Evolutionary conservation across 768 basidiomycete species (phyloP).

Genomic region (Omphalotus guepiniiformis): DNA sequence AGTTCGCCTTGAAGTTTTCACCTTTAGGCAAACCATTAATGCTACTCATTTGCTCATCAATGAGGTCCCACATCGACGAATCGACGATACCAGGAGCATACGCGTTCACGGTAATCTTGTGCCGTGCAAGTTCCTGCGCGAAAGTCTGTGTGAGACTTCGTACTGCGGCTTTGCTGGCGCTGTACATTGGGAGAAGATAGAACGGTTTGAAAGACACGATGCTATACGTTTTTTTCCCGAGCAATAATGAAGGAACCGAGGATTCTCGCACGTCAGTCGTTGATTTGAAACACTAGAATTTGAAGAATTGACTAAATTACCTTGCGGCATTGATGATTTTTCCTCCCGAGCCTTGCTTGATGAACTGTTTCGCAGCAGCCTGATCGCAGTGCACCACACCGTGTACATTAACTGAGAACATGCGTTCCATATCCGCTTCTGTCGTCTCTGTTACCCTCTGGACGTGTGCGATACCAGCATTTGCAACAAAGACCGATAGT

Average conservation of each 20-base stretch:
- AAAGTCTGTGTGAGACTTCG: slow-evolving; percentile 10
- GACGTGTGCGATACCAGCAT: slow-evolving; percentile 32
- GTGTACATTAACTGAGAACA: slow-evolving; percentile 25
- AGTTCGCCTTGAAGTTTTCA: slow-evolving; percentile 3
- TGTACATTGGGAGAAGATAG: slow-evolving; percentile 9
- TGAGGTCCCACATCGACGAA: slow-evolving; percentile 21
- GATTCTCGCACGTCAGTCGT: no score
- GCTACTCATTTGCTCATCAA: not conserved
- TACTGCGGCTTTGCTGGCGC: slow-evolving; percentile 12
- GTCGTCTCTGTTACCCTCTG: not conserved
- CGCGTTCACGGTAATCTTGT: slow-evolving; percentile 30
- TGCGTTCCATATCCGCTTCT: slow-evolving; percentile 19
- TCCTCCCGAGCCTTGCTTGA: slow-evolving; percentile 32
- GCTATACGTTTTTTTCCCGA: no score
- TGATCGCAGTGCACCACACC: slow-evolving; percentile 30
- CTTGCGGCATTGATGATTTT: slow-evolving; percentile 28
- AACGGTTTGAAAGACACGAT: slow-evolving; percentile 4
- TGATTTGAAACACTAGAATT: not conserved
- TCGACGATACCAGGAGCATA: slow-evolving; percentile 27
- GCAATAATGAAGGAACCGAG: not conserved
- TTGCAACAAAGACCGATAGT: slow-evolving; percentile 34
- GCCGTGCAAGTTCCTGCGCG: slow-evolving; percentile 21
- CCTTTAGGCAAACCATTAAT: slow-evolving; percentile 8
- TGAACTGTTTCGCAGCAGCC: slow-evolving; percentile 30
- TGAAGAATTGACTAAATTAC: not conserved